Percentiles rank a stretch among this genome's conserved stretches.
phyloP scores from a whole-genome alignment of 192 early-diverging fungal genomes.

The Coemansia furcata region DNA sequence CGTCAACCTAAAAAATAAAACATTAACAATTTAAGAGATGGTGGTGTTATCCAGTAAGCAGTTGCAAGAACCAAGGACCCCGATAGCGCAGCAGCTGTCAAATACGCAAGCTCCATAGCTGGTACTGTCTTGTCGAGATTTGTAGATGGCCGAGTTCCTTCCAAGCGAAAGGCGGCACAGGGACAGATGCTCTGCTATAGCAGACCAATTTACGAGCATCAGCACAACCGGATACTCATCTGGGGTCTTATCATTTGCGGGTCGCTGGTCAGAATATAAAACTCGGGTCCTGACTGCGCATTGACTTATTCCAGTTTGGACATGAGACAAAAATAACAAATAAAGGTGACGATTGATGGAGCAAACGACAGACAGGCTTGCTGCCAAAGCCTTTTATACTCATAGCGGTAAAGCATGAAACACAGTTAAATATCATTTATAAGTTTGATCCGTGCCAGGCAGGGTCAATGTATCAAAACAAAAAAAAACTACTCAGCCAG shows the following conservation, averaged over 20 bases:
- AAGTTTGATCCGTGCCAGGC: no score
- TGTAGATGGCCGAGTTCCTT: neutral
- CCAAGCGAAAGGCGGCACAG: neutral
- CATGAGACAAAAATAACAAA: neutral
- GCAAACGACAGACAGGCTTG: no score
- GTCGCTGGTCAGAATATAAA: neutral
- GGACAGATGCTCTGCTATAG: constrained; percentile 5
- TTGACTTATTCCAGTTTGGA: neutral
- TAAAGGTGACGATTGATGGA: no score
- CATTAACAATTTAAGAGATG: neutral
- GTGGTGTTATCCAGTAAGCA: no score
- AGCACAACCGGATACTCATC: neutral
- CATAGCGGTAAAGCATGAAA: no score
- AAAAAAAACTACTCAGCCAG: constrained; percentile 31
- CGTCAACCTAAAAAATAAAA: neutral
- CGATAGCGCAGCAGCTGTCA: no score
- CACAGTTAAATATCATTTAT: no score
- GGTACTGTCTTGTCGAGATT: no score
- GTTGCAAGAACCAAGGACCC: no score
- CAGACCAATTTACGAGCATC: neutral
- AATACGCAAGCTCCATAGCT: no score
- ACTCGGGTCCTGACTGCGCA: neutral
- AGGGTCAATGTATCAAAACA: neutral
- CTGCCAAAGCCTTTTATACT: no score
- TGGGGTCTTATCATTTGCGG: neutral